These are phyloP conservation scores for Panaeolus papilionaceus DNA, from an alignment of 768 basidiomycete species.

Conservation along the genomic window DNA sequence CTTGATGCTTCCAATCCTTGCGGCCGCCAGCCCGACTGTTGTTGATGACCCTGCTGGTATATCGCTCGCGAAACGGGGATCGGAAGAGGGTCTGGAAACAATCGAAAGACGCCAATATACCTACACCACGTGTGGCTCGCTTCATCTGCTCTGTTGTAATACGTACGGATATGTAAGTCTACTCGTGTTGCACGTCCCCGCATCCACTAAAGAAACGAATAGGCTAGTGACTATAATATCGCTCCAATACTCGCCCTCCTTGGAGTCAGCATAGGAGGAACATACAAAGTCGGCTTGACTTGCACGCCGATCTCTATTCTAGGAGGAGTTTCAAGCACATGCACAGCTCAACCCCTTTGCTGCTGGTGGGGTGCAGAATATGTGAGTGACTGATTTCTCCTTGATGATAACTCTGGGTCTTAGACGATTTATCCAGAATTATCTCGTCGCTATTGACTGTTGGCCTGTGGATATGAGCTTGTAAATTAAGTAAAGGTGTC, in stretches of 20 bases:
- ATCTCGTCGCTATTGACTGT: background rate
- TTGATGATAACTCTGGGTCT: background rate
- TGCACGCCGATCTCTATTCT: background rate
- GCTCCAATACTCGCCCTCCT: background rate
- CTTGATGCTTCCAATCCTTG: background rate
- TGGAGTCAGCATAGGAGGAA: background rate
- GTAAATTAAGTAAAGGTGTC: background rate
- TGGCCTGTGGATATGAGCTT: background rate
- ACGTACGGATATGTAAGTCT: background rate
- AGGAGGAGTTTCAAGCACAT: too few species aligned
- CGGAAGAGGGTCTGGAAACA: background rate
- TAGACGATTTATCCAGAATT: background rate
- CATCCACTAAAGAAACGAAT: background rate
- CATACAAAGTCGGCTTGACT: background rate
- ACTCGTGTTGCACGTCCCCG: background rate
- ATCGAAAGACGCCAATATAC: background rate
- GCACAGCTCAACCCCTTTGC: background rate
- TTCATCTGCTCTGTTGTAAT: background rate
- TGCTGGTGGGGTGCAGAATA: conserved; percentile 1
- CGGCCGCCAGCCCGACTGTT: background rate
- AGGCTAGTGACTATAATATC: background rate
- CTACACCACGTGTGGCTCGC: background rate
- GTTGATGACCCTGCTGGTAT: background rate
- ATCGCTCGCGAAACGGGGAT: background rate
- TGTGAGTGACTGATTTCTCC: background rate